Evolutionary conservation across 371 early-diverging fungal genomes (phyloP), one percentile per base, ranked within the genome.

Genomic region (Actinomortierella ambigua): DNA sequence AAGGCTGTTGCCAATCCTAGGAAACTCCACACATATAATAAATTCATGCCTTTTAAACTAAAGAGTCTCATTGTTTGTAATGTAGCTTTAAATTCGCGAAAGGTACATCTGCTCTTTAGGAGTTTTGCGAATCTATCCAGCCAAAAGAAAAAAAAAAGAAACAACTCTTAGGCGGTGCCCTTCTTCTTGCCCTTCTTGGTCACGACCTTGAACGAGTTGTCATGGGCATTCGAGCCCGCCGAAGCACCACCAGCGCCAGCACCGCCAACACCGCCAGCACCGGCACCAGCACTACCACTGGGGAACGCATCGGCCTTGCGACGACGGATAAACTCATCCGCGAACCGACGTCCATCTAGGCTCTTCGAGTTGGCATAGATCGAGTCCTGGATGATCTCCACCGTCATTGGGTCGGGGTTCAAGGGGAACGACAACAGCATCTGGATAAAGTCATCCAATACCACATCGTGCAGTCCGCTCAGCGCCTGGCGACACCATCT

Each of bases 351-450:
- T 28, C 92, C 90, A 61, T 92, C 90, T 61, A 91, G 80, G n/a
- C 83, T 79, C 40, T 84, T 70, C 0, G 92, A 90, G 63, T 88
- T 83, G 40, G 90, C 90, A 70, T 92, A 91, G 50, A 92, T 81
- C 53, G 88, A 87, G 62, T 93, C 93, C 44, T 90, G 85, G 47
- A 93, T 91, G 46, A 93, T 92, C 59, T 92, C 93, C 7, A 85
- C 66, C 2, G 85, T 83, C 27, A 80, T 76, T 5, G 90, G 81
- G 44, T 88, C 85, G 2, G 83, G 83, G 63, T 91, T 86, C 51
- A 89, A 64, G 3, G 93, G 93, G 81, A 93, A 92, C 2, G 89
- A 85, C 43, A 92, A 68, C 39, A 93, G 71, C 85, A 93, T 87
- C 63, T 88, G 82, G 48, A 93, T 80, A 57, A 92, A 90, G 55